Evolutionary conservation across 2,329 filamentous ascomycete genomes (phyloP).

Genomic region (Stagonosporopsis rhizophila): DNA sequence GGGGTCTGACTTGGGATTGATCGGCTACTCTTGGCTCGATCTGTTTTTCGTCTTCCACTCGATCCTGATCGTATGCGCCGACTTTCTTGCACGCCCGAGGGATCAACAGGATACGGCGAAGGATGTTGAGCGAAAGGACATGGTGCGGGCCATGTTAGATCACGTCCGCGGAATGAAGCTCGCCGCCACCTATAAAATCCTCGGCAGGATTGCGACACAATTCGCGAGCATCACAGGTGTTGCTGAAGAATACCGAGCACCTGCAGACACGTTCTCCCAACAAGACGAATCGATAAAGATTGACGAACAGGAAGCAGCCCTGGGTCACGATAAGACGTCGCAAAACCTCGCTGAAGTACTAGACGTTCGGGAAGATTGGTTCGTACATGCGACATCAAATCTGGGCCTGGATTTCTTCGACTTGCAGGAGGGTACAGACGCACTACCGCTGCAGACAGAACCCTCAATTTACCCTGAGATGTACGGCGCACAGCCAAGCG

Average conservation of each 20-base stretch:
- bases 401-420: conserved; percentile 34
- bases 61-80: conserved; percentile 34
- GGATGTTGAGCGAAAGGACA: conserved; percentile 31
- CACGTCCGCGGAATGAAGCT: conserved; percentile 27
- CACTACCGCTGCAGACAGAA: conserved; percentile 13
- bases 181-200: conserved; percentile 31
- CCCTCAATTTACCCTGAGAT: conserved; percentile 16
- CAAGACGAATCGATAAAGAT: neutral
- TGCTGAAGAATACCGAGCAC: conserved; percentile 10
- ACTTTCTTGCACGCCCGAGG: conserved; percentile 36
- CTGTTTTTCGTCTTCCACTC: conserved; percentile 39
- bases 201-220: conserved; percentile 31
- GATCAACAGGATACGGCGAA: conserved; percentile 25
- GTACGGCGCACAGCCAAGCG: conserved; percentile 14
- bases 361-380: conserved; percentile 32
- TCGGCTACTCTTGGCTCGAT: conserved; percentile 32
- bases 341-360: conserved; percentile 21
- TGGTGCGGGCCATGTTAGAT: conserved; percentile 28
- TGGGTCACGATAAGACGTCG: conserved; percentile 15
- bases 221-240: conserved; percentile 36
- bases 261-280: conserved; percentile 1
- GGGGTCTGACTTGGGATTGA: conserved; percentile 24
- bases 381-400: conserved; percentile 28
- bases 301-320: conserved; percentile 11
- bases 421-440: neutral